phyloP scores from a whole-genome alignment of 805 yeast species.

The Metschnikowia koreensis region DNA sequence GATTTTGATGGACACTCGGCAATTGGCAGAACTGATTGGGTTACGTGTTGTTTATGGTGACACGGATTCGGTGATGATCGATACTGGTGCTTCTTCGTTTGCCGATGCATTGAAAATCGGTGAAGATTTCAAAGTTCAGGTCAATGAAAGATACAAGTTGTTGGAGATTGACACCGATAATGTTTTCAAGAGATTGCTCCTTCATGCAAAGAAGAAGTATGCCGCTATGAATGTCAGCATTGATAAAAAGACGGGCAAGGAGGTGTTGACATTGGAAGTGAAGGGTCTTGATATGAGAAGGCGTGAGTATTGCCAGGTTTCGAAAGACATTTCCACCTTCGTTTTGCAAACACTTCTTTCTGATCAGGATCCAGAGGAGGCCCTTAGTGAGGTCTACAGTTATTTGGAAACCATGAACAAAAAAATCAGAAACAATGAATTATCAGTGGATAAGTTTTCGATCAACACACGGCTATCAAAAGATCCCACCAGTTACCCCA shows the following conservation, averaged over 20 bases:
- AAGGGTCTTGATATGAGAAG: constrained; percentile 97
- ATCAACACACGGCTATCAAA: constrained; percentile 88
- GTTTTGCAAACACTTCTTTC: constrained; percentile 70
- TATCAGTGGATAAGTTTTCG: constrained; percentile 65
- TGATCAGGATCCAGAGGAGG: constrained; percentile 73
- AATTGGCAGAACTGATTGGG: constrained; percentile 81
- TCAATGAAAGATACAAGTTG: constrained; percentile 82
- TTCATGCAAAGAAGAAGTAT: constrained; percentile 96
- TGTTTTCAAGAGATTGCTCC: constrained; percentile 76
- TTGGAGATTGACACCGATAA: constrained; percentile 95
- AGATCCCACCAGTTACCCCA: constrained; percentile 82
- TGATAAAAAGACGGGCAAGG: constrained; percentile 53
- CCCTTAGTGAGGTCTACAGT: constrained; percentile 66
- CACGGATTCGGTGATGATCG: constrained; percentile 98
- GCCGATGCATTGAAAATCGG: constrained; percentile 81
- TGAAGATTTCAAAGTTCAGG: constrained; percentile 75
- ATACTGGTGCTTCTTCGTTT: constrained; percentile 71
- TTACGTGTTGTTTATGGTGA: constrained; percentile 94
- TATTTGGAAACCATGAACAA: constrained; percentile 61
- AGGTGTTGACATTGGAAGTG: constrained; percentile 63
- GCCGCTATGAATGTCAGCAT: constrained; percentile 77
- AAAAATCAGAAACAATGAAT: constrained; percentile 58
- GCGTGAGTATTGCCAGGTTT: constrained; percentile 91
- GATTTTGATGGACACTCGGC: constrained; percentile 87
- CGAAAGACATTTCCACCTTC: constrained; percentile 81